Base-by-base conservation (phyloP, 805 yeast genomes). In the Myxozyma sirexii region DNA sequence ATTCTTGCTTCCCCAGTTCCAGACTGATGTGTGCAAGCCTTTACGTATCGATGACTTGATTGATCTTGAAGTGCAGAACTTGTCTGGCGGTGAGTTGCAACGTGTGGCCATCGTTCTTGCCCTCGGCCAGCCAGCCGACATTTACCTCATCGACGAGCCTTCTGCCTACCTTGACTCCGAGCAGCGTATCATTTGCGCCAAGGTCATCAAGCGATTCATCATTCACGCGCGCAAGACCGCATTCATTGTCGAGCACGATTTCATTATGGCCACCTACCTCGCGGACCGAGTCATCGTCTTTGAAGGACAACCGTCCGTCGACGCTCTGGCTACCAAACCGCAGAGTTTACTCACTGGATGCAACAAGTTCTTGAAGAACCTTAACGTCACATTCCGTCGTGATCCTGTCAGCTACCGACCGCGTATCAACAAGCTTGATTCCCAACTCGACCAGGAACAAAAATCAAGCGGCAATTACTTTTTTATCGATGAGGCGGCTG, bases 1-100 rank as follows among this genome's bases (percentile, higher is more conserved):
- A 54, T 94, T 94, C 81, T 81, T 94, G 75, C 90, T 85, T 75
- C 97, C 99, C 47, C 99, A 94, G 79, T 94, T 94, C 80, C 97
- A 94, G 80, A 89, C 97, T 48, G 99, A 94, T 79, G 99, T 94
- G 54, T 89, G 89, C 71, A 94, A 93, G 79, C 99, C 99, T 55
- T 82, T 94, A 75, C 88, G 81, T 73, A 90, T 94, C 67, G 98
- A 94, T 69, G 92, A 87, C 73, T 89, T 94, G 69, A 87, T 94
- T 66, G 99, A 94, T 77, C 97, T 94, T 76, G 98, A 94, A 78
- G 99, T 94, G 54, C 97, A 90, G 80, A 90, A 90, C 70, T 80
- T 94, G 76, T 92, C 97, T 50, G 99, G 99, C 80, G 99, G 99
- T 85, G 99, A 94, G 80, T 83, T 94, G 80, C 99, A 94, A 80